Evolutionary conservation across 345 rosid species (phyloP), one percentile per base, ranked within the genome.

Genomic region (Litchi chinensis): DNA sequence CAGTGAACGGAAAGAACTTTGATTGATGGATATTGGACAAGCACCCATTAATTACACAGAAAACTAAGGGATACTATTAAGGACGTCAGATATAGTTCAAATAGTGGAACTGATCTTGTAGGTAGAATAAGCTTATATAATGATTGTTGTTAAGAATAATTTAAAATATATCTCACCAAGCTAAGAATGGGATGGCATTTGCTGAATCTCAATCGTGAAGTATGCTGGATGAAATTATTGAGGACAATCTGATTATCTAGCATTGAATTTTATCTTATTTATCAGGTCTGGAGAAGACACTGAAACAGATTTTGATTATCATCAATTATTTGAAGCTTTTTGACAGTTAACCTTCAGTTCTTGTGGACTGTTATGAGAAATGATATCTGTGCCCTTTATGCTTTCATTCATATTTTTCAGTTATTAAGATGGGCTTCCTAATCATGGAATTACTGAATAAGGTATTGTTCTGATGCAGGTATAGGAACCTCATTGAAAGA

Each of bases 401-500:
- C 18, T 32, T 65, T 65, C 50, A 11, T 13, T 21, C 48, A 6
- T 18, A 5, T 12, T 52, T 21, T 39, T 1, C 0, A 28, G 15
- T 28, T n/a, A 75, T 48, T 64, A 65, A 64, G 69, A 74, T 48
- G 64, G 46, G 69, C 32, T 5, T 0, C 7, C 59, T 26, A 63
- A 10, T 37, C 64, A 5, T 65, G 13, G 71, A 75, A 65, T 65
- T 32, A 28, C 63, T 75, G 12, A 19, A 28, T 41, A 56, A 48
- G 26, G 46, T 79, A 62, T 79, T 78, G 52, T 22, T 59, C 52
- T 86, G 69, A 73, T 83, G 76, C 91, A 96, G 98, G 89, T 94
- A 90, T 82, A 88, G 97, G 86, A 94, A 91, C 88, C 96, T 94
- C 79, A 86, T 92, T 82, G 98, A 97, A 86, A 89, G 98, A 84